phyloP scores from a whole-genome alignment of 805 yeast species.

The Lachancea quebecensis region DNA sequence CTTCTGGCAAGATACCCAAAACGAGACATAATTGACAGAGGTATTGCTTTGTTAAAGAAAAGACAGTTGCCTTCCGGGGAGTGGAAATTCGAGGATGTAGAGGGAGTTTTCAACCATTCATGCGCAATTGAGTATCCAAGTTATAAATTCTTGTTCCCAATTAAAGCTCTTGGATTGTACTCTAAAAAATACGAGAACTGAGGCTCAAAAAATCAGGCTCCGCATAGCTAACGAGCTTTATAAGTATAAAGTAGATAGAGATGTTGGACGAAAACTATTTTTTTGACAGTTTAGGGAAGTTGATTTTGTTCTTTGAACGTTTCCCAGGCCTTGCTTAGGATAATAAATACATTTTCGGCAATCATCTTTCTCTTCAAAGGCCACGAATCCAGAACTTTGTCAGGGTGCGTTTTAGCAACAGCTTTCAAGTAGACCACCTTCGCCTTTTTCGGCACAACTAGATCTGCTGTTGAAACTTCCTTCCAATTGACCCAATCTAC shows the following conservation, averaged over 20 bases:
- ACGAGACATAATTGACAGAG: constrained; percentile 51
- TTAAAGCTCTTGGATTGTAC: constrained; percentile 86
- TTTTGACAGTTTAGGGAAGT: constrained; percentile 26
- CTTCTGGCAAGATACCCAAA: constrained; percentile 78
- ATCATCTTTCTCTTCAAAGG: constrained; percentile 69
- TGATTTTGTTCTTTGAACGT: constrained; percentile 55
- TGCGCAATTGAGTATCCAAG: constrained; percentile 95
- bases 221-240: not conserved
- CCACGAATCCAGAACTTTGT: constrained; percentile 55
- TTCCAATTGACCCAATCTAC: constrained; percentile 70
- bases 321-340: constrained; percentile 88
- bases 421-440: constrained; percentile 84
- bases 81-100: constrained; percentile 77
- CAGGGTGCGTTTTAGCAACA: constrained; percentile 83
- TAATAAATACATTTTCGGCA: constrained; percentile 80
- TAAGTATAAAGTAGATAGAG: not conserved
- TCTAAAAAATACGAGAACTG: constrained; percentile 10
- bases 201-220: not conserved
- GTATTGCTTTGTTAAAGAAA: constrained; percentile 52
- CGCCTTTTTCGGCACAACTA: constrained; percentile 85
- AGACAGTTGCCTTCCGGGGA: constrained; percentile 74
- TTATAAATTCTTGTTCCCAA: constrained; percentile 81
- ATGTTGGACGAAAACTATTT: not conserved
- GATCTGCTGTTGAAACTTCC: constrained; percentile 58
- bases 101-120: constrained; percentile 94